phyloP scores from a whole-genome alignment of 2,329 filamentous ascomycete species.

The Stemphylium vesicarium region DNA sequence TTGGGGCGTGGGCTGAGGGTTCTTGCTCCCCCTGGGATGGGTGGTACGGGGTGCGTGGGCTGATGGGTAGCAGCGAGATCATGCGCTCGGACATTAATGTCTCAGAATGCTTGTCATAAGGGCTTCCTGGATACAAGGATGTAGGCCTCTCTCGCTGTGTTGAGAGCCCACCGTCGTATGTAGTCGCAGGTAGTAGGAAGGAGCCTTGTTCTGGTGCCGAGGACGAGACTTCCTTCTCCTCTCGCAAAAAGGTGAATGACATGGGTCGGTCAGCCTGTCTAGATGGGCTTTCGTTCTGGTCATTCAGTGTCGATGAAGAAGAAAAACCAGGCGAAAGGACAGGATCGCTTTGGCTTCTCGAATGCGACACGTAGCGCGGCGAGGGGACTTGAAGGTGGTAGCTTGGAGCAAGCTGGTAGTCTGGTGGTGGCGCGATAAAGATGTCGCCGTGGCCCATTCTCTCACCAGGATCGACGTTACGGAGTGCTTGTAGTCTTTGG shows the following conservation, averaged over 20 bases:
- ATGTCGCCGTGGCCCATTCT: slow-evolving; percentile 43
- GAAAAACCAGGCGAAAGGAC: slow-evolving; percentile 30
- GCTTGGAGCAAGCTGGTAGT: slow-evolving; percentile 24
- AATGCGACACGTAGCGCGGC: slow-evolving; percentile 19
- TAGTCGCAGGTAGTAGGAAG: slow-evolving; percentile 31
- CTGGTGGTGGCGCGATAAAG: slow-evolving; percentile 45
- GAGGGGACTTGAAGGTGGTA: slow-evolving; percentile 19
- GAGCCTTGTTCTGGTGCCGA: slow-evolving; percentile 21
- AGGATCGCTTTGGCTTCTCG: slow-evolving; percentile 32
- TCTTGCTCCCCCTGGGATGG: slow-evolving; percentile 2
- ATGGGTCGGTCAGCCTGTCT: slow-evolving; percentile 13
- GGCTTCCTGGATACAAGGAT: slow-evolving; percentile 17
- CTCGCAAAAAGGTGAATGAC: slow-evolving; percentile 20
- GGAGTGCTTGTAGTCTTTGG: slow-evolving; percentile 39
- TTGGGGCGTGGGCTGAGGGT: slow-evolving; percentile 1
- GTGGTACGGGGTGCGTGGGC: slow-evolving; percentile 3
- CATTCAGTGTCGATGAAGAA: slow-evolving; percentile 23
- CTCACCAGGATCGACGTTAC: slow-evolving; percentile 39
- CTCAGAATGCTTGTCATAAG: not conserved
- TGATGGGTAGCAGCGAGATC: slow-evolving; percentile 13
- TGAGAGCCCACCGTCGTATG: slow-evolving; percentile 25
- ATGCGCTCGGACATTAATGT: not conserved
- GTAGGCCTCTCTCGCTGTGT: slow-evolving; percentile 14
- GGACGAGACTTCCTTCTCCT: slow-evolving; percentile 16
- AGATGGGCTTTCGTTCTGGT: slow-evolving; percentile 17